Conservation (phyloP, 1,139 yeast species). For the Saccharomycopsis hybrid region DNA sequence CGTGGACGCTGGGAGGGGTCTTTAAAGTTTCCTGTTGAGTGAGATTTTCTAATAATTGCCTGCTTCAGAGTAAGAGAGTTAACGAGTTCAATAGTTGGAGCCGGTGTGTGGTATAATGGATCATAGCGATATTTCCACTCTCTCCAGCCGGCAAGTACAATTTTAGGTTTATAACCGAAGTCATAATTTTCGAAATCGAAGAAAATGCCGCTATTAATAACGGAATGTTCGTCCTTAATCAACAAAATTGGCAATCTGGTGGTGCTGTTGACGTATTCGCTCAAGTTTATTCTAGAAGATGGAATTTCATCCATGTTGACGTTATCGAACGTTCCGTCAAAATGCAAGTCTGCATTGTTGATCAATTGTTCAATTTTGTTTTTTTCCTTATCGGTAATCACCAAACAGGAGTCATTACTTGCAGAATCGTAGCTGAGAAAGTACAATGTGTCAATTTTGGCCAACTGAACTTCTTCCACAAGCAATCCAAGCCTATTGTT, state of each 20-base stretch:
- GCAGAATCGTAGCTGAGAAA: slow-evolving; percentile 32
- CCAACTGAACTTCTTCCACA: slow-evolving; percentile 53
- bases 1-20: not conserved
- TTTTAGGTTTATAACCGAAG: slow-evolving; percentile 15
- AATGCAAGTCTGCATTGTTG: slow-evolving; percentile 6
- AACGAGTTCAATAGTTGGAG: slow-evolving; percentile 21
- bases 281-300: slow-evolving; percentile 9
- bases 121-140: slow-evolving; percentile 78
- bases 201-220: not conserved
- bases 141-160: slow-evolving; percentile 69
- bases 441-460: slow-evolving; percentile 43
- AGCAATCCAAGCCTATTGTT: slow-evolving; percentile 48
- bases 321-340: slow-evolving; percentile 19
- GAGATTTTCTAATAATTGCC: slow-evolving; percentile 20
- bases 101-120: slow-evolving; percentile 48
- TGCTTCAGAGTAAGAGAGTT: slow-evolving; percentile 1
- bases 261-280: slow-evolving; percentile 11
- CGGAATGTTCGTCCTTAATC: slow-evolving; percentile 7
- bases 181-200: slow-evolving; percentile 12
- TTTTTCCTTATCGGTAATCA: slow-evolving; percentile 16
- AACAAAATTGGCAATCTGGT: slow-evolving; percentile 18
- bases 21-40: slow-evolving; percentile 12
- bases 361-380: slow-evolving; percentile 20
- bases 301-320: slow-evolving; percentile 11
- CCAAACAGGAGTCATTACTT: slow-evolving; percentile 23